phyloP scores from a whole-genome alignment of 129 eudicot genomes.

The Artemisia tridentata region DNA sequence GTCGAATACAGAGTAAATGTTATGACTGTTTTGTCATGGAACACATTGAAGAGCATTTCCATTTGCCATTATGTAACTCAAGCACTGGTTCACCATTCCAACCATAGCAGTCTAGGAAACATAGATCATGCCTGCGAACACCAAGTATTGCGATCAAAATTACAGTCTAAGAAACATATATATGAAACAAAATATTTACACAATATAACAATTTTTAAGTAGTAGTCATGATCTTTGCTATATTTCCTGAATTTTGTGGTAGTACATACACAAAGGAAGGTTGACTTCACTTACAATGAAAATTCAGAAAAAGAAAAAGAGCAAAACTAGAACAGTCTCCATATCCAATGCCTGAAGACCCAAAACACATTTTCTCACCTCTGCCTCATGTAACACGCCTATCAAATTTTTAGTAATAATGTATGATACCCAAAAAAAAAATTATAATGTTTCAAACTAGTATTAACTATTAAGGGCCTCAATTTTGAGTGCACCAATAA shows the following conservation, averaged over 20 bases:
- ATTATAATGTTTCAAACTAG: slow-evolving; percentile 19
- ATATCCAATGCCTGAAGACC: background rate
- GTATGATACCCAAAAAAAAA: slow-evolving; percentile 11
- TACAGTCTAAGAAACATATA: background rate
- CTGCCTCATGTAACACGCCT: background rate
- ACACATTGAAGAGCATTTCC: too few species aligned
- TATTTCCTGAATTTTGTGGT: background rate
- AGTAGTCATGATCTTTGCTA: background rate
- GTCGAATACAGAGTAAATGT: too few species aligned
- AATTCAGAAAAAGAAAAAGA: background rate
- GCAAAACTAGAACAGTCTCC: background rate
- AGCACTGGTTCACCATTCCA: background rate
- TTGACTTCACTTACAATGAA: background rate
- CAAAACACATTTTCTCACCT: background rate
- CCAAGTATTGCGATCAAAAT: too few species aligned
- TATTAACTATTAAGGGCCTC: background rate
- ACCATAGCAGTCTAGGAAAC: background rate
- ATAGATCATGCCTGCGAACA: too few species aligned
- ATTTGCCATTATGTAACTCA: too few species aligned
- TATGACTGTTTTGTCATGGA: too few species aligned
- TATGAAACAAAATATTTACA: background rate
- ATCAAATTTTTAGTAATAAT: slow-evolving; percentile 3
- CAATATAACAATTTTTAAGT: background rate
- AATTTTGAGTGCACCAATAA: slow-evolving; percentile 16
- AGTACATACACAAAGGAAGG: slow-evolving; percentile 6